Evolutionary conservation across 1,139 yeast genomes (phyloP), one percentile per base, ranked within the genome.

Genomic region (Lodderomyces margitis): DNA sequence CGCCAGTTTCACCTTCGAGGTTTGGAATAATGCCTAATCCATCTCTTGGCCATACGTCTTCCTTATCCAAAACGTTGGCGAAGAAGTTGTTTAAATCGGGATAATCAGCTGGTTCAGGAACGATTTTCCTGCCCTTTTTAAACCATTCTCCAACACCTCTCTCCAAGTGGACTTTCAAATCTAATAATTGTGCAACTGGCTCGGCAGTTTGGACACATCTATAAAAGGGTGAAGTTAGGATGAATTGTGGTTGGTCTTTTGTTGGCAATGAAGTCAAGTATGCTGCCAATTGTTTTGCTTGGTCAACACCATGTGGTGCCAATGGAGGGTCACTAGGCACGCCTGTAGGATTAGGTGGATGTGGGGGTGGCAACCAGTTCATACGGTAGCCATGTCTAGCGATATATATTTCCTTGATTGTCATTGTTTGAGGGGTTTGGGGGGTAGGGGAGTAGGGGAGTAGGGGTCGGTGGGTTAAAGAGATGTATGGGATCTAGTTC

Each of bases 161-260:
- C 54, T 87, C 95, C 9, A 83, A 61, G 30, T 66, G 71, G 11
- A 87, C 74, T n/a, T 80, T 78, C 27, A 82, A 56, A 10, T 70
- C 78, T 20, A 84, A 62, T 37, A 62, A 60, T 27, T 75, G 68
- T 1, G 91, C 80, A n/a, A 81, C 66, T 2, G 91, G 87, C 36
- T 78, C 74, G 3, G 85, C 77, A 0, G 98, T 89, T 59, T 92
- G 91, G 12, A 91, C 70, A 60, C 98, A 92, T 46, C 98, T 68
- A 59, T 87, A 89, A 59, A 88, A 91, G 0, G 98, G 98, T 2
- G 96, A 87, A 1, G 83, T 68, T 52, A 85, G 68, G 19, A 87
- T 74, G 39, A 81, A 66, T 46, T 82, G 80, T 1, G 91, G 87
- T 41, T 68, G 72, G 19, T 80, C 76, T 4, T 67, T 63, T 2